Conservation (phyloP, 352 stramenopile genomes). For the Aphanomyces cochlioides region DNA sequence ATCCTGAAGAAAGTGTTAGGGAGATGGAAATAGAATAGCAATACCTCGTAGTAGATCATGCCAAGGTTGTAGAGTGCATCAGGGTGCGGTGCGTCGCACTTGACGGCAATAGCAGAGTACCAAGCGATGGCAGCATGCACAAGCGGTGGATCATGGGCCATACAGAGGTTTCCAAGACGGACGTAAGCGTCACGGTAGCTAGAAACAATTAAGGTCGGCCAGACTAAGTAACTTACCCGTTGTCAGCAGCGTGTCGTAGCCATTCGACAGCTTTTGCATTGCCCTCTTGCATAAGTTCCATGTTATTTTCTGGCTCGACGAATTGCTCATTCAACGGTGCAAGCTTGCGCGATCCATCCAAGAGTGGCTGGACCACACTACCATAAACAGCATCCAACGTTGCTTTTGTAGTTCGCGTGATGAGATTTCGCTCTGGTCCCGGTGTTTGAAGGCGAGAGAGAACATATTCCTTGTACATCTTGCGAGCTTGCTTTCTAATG, state of each 20-base stretch:
- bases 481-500: slow-evolving; percentile 73
- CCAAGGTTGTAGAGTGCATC: slow-evolving; percentile 84
- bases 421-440: slow-evolving; percentile 34
- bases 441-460: slow-evolving; percentile 37
- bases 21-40: neutral
- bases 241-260: slow-evolving; percentile 72
- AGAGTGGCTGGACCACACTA: slow-evolving; percentile 59
- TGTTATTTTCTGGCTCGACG: slow-evolving; percentile 36
- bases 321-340: slow-evolving; percentile 40
- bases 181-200: slow-evolving; percentile 74
- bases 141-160: slow-evolving; percentile 74
- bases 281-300: slow-evolving; percentile 33
- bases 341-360: slow-evolving; percentile 57
- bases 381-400: slow-evolving; percentile 70
- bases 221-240: slow-evolving; percentile 33
- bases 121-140: slow-evolving; percentile 62
- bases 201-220: neutral
- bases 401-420: slow-evolving; percentile 54
- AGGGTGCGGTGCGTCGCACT: slow-evolving; percentile 54
- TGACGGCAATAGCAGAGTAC: slow-evolving; percentile 59
- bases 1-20: slow-evolving; percentile 48
- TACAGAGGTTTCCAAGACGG: slow-evolving; percentile 73
- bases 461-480: slow-evolving; percentile 73
- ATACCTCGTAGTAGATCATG: slow-evolving; percentile 64
- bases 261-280: slow-evolving; percentile 73